Evolutionary conservation across 2,329 filamentous ascomycete species (phyloP), one percentile per base, ranked within the genome.

Genomic region (Fusarium sp.): DNA sequence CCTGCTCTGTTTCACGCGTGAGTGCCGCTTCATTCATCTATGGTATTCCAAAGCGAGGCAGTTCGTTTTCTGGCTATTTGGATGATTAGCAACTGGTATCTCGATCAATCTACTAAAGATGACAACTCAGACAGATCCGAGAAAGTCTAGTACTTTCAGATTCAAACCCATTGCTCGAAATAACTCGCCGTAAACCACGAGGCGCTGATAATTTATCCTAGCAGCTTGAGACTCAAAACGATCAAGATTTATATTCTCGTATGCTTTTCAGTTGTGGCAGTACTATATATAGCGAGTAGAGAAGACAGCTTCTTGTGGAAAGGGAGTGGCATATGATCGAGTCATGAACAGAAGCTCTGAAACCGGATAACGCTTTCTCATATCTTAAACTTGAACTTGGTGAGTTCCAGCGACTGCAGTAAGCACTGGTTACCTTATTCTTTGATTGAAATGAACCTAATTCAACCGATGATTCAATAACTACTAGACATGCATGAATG

Each of bases 81-180:
- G 5, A 33, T 33, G 5, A 33, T 18, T 33, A 7, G 7, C 15
- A 11, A 13, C 22, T 33, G 15, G 11, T 18, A 33, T 15, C 15
- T 18, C 22, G 9, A 12, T 6, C 17, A 12, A 17, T 22, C 4
- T 36, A 5, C 2, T 17, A 6, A 22, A 3, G 6, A 26, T 4
- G 9, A 6, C 10, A 4, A 20, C 33, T 52, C 3, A 22, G 12
- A 36, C 1, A 36, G 18, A 26, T 36, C 3, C 10, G 10, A 26
- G 33, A 33, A 12, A 17, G 18, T 2, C 13, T 26, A 10, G 17
- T 36, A 7, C 9, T 26, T 36, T 20, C 20, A 2, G 6, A 52
- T 26, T 12, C 49, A 26, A 22, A 12, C 31, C 1, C 13, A 26
- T 22, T 52, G 18, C 33, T 36, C n/a, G 4, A 36, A 36, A 26